Conservation (phyloP, 306 rosid genomes). For the Begonia loranthoides region DNA sequence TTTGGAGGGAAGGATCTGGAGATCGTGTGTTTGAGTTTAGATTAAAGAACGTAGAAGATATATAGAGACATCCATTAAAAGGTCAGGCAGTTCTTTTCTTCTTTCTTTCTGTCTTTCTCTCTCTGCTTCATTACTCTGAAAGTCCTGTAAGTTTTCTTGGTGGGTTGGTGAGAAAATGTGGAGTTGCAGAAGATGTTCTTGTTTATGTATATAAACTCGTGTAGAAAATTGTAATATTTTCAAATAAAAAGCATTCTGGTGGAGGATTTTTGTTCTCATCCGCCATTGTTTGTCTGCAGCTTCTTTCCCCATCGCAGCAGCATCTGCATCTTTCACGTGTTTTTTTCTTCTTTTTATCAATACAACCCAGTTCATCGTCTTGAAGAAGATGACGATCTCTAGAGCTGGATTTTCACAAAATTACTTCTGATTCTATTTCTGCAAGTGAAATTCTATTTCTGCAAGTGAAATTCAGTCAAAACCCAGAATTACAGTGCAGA, state of each 20-base stretch:
- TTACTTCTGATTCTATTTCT: too few relatives aligned
- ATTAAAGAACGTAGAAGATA: constrained; percentile 8
- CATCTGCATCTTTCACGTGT: constrained; percentile 28
- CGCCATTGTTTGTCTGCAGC: constrained; percentile 21
- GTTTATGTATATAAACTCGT: constrained; percentile 31
- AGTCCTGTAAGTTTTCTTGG: constrained; percentile 33
- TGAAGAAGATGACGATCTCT: too few relatives aligned
- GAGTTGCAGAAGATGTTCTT: constrained; percentile 63
- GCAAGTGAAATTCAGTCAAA: too few relatives aligned
- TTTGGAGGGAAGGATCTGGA: constrained; percentile 97
- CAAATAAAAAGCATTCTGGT: constrained; percentile 35
- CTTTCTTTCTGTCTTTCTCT: constrained; percentile 11
- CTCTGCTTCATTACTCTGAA: constrained; percentile 28
- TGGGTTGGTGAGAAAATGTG: constrained; percentile 51
- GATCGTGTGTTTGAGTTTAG: constrained; percentile 73
- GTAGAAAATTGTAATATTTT: constrained; percentile 36
- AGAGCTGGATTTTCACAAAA: too few relatives aligned
- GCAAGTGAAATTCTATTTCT: too few relatives aligned
- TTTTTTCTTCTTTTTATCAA: neutral
- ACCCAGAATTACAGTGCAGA: too few relatives aligned
- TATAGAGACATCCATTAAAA: constrained; percentile 31
- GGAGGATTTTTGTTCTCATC: constrained; percentile 16
- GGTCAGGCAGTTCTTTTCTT: constrained; percentile 38
- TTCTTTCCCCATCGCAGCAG: constrained; percentile 20
- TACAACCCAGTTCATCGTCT: too few relatives aligned